Evolutionary conservation across 2,329 filamentous ascomycete genomes (phyloP).

Genomic region (Rhynchosporium secalis): DNA sequence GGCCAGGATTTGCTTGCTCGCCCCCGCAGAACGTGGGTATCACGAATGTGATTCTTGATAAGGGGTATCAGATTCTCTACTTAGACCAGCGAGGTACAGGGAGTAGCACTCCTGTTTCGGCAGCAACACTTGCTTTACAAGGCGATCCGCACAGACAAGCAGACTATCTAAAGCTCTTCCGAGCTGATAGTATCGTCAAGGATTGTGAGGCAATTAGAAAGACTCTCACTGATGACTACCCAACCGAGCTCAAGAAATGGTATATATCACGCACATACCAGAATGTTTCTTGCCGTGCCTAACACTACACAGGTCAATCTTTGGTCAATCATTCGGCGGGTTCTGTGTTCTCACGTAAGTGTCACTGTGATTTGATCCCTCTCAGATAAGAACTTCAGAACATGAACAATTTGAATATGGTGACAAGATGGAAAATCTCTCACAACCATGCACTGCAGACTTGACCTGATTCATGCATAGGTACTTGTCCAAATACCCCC

Average conservation of each 20-base stretch:
- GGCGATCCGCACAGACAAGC: slow-evolving; percentile 69
- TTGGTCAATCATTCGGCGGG: slow-evolving; percentile 91
- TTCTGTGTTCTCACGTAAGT: slow-evolving; percentile 78
- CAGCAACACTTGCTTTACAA: slow-evolving; percentile 65
- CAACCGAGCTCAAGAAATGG: slow-evolving; percentile 74
- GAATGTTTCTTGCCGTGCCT: not conserved
- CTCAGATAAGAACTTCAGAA: not conserved
- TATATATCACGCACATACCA: not conserved
- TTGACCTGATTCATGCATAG: slow-evolving; percentile 11
- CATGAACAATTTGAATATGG: no score
- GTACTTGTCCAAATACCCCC: slow-evolving; percentile 69
- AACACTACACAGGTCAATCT: slow-evolving; percentile 67
- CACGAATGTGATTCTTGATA: slow-evolving; percentile 69
- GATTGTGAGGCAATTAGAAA: slow-evolving; percentile 85
- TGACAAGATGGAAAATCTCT: no score
- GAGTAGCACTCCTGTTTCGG: slow-evolving; percentile 76
- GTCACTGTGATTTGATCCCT: not conserved
- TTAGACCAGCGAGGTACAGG: slow-evolving; percentile 93
- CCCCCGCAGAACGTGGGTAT: slow-evolving; percentile 73
- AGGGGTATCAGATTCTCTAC: slow-evolving; percentile 81
- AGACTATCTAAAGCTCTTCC: slow-evolving; percentile 78
- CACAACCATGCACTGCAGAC: not conserved
- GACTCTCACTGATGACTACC: slow-evolving; percentile 68
- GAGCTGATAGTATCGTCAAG: slow-evolving; percentile 85
- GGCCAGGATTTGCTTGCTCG: slow-evolving; percentile 76